Base-by-base conservation (phyloP, 805 yeast species). In the Barnettozyma pratensis region DNA sequence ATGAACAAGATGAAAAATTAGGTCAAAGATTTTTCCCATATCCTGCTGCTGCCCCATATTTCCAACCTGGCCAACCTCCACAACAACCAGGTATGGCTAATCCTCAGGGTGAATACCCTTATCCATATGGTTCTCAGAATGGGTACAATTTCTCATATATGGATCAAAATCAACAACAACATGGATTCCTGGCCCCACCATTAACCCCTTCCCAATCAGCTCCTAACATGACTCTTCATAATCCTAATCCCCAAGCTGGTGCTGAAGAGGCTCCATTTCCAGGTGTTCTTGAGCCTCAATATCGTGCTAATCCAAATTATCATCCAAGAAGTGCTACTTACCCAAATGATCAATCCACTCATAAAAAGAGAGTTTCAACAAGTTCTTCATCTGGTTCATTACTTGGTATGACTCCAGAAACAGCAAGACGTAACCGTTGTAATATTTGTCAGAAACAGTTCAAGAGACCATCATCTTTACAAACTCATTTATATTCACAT, bases 401-500 rank as follows among this genome's bases (percentile, higher is more conserved):
- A 28, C 50, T 57, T 12, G 68, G 69, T 3, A 73, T 71, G 76
- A 63, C 73, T 0, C 71, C 73, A 4, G 73, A 70, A 54, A 72
- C 77, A 2, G 75, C 76, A 0, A 67, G 66, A 39, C 57, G 73
- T 42, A 78, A 77, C 56, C 65, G 77, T 45, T 71, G 75, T 50
- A 67, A 63, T 12, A 74, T 81, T 14, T 88, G 96, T 64, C 75
- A 79, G 42, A 87, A 88, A 63, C 81, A 79, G 46, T 89, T 89
- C 69, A 83, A 87, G 56, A 77, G 96, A 60, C 91, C 96, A 7
- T 83, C 90, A 9, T 87, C 94, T 1, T 70, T 88, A 47, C 84
- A 82, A 53, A 88, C 91, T 4, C 96, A 89, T 65, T 72, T 76
- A 54, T 78, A 87, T 54, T 84, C 87, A 6, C 96, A 89, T 63